Base-by-base conservation (phyloP, 345 rosid species). In the Eucalyptus virginea region DNA sequence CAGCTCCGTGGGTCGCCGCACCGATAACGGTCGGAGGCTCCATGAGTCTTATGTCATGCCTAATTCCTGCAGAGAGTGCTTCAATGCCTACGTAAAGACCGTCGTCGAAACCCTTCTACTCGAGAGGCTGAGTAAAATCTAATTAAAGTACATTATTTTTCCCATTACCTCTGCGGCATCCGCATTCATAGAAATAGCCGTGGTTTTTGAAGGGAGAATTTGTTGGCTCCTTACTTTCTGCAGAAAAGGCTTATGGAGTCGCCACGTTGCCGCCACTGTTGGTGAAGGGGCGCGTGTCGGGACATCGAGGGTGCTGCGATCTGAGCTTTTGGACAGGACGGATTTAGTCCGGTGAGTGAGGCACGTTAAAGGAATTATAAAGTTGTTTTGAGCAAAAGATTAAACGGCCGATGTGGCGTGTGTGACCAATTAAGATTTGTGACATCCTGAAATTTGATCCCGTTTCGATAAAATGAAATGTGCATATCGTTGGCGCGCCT, bases 61-160 rank as follows among this genome's bases (percentile, higher is more conserved):
- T 21, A 89, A 91, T 85, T 92, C 91, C 44, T 95, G 97, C 90
- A 89, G 89, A 62, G 94, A 91, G 50, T 94, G 96, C 90, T 95
- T 94, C 86, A 19, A 54, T 30, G 90, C 47, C 45, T 94, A 93
- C 69, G 94, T 93, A 30, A 94, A 89, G 92, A 90, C 94, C 83
- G 95, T 93, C 14, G 94, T 94, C 24, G 32, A 72, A 17, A 86
- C 90, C 49, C 52, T 92, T 81, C 51, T 92, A 88, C 86, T 54
- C 51, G 91, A 88, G 87, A 94, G 86, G 88, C 62, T 88, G 18
- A 87, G 88, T 6, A 32, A 83, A n/a, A 86, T 48, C 69, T 62
- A 51, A 83, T 19, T 86, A 8, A 69, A 65, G 72, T 4, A 7
- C 80, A 1, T 44, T 83, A 23, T 44, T 83, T 42, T 45, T 26